These are phyloP conservation scores for Globisporangium sylvaticum DNA, from an alignment of 352 stramenopile genomes.

Conservation along the genomic window DNA sequence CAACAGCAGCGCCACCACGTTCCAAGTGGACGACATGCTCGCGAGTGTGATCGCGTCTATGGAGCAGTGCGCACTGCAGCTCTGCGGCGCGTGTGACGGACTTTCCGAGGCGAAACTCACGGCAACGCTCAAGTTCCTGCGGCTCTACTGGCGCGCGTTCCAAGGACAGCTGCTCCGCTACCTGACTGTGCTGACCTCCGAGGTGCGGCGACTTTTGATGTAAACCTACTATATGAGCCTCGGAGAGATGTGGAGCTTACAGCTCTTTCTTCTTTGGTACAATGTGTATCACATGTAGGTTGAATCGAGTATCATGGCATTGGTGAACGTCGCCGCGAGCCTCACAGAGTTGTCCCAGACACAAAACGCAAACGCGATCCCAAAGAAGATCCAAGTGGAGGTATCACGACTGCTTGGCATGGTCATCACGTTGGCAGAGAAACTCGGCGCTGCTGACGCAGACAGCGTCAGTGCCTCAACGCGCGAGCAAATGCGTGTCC, in stretches of 20 bases:
- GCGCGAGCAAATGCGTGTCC: slow-evolving; percentile 16
- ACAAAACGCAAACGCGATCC: background rate
- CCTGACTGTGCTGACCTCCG: slow-evolving; percentile 18
- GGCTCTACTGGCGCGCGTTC: slow-evolving; percentile 57
- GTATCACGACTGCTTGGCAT: slow-evolving; percentile 27
- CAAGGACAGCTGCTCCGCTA: slow-evolving; percentile 45
- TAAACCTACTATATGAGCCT: background rate
- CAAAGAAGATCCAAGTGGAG: slow-evolving; percentile 25
- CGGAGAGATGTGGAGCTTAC: no score
- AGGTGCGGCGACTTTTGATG: slow-evolving; percentile 4
- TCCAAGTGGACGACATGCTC: slow-evolving; percentile 32
- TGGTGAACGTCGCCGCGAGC: slow-evolving; percentile 37
- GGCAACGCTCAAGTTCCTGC: slow-evolving; percentile 36
- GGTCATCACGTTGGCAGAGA: slow-evolving; percentile 30
- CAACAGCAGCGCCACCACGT: slow-evolving; percentile 1
- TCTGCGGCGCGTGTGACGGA: slow-evolving; percentile 1
- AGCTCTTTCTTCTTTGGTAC: background rate
- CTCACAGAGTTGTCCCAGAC: slow-evolving; percentile 23
- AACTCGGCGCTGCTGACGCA: slow-evolving; percentile 13
- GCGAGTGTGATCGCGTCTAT: slow-evolving; percentile 25
- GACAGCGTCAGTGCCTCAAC: background rate
- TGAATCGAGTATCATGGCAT: slow-evolving; percentile 34
- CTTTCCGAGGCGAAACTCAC: background rate
- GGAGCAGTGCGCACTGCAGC: slow-evolving; percentile 21
- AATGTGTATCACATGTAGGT: slow-evolving; percentile 13